These are phyloP conservation scores for Phytophthora cactorum DNA, from an alignment of 352 stramenopile genomes.

Conservation along the genomic window DNA sequence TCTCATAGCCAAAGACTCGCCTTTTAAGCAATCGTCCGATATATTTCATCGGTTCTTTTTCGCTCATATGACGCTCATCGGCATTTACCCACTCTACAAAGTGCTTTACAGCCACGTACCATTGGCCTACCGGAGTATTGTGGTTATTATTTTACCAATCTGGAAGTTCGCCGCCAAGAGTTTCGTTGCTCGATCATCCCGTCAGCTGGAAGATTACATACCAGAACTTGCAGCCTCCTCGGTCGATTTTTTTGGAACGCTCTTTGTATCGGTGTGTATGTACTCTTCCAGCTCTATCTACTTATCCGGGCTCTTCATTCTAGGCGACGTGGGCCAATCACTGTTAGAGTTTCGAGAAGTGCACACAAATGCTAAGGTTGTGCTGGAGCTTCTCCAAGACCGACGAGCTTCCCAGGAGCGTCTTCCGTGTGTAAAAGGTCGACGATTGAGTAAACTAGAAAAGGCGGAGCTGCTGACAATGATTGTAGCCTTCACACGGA, in stretches of 20 bases:
- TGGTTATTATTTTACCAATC: background rate
- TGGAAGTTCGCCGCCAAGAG: conserved; percentile 16
- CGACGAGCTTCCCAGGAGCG: background rate
- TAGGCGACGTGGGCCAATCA: conserved; percentile 1
- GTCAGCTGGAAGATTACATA: conserved; percentile 15
- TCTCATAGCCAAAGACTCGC: conserved; percentile 6
- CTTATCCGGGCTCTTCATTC: background rate
- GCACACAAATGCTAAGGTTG: background rate
- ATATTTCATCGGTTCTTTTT: conserved; percentile 12
- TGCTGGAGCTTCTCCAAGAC: background rate
- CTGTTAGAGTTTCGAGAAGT: conserved; percentile 13
- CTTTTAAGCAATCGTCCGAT: conserved; percentile 4
- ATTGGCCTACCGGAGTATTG: background rate
- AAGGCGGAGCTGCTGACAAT: conserved; percentile 1
- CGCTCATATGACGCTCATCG: background rate
- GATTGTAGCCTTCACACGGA: background rate
- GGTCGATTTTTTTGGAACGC: conserved; percentile 20
- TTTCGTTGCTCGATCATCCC: background rate
- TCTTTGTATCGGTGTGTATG: conserved; percentile 26
- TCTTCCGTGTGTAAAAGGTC: conserved; percentile 1
- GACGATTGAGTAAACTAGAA: background rate
- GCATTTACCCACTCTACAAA: conserved; percentile 16
- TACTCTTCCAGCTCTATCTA: conserved; percentile 5
- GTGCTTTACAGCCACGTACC: conserved; percentile 10
- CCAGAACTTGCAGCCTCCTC: conserved; percentile 13